Evolutionary conservation across 768 basidiomycete species (phyloP), one percentile per base, ranked within the genome.

Genomic region (Boletus pseudopeckii): DNA sequence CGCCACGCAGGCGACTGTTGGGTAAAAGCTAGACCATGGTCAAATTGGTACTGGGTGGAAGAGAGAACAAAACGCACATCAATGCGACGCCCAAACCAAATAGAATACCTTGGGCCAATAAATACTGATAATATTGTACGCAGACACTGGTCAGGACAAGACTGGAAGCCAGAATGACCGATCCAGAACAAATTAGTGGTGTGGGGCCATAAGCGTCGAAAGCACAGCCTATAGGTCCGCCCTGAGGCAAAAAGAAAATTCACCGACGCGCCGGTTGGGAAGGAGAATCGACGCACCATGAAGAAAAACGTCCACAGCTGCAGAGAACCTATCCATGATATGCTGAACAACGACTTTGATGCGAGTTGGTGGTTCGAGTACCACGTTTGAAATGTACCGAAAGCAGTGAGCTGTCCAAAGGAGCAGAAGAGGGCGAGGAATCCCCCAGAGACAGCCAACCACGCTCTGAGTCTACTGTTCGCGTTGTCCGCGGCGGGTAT

Each of bases 221-320:
- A 9, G 79, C 42, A 15, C 75, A 76, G 13, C 86, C 86, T 48
- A 86, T 77, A 15, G 79, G 76, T 4, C 79, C 81, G 6, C 86
- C 86, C 85, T 87, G 49, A 17, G 20, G 52, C 18, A 24, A n/a
- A 22, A 48, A 13, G 17, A 22, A 48, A 13, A 33, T 45, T 56
- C 46, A 57, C 43, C 7, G 52, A 56, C 34, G 24, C 2, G 24
- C 30, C 18, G 10, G 7, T 45, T 8, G 11, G 11, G 13, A 28
- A 30, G 24, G 36, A 40, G 51, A 45, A 47, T 48, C 33, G 30
- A 61, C 83, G 45, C 65, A 87, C 86, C 53, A 83, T 81, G 60
- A 85, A 79, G 73, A 87, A 88, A 65, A 88, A 85, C 18, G 80
- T 69, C 77, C 81, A 87, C 4, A 88, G 71, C 60, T 88, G 86